Evolutionary conservation across 2,329 filamentous ascomycete genomes (phyloP), one percentile per base, ranked within the genome.

Genomic region (Talaromyces verruculosus): DNA sequence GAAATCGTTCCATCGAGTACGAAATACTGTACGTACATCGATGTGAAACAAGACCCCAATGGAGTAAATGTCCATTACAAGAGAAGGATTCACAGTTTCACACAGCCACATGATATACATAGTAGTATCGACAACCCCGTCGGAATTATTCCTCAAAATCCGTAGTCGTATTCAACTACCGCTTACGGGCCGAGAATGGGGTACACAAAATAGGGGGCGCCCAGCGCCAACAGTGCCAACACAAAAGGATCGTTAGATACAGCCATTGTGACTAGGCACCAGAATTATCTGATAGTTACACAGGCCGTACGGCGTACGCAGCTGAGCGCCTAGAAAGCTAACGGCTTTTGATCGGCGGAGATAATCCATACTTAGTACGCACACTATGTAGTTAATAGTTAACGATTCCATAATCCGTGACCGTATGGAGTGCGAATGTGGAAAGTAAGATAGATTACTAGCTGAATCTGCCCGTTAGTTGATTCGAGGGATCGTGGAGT

Each of bases 391-490:
- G 13, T 15, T 39, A 39, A 3, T 25, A 41, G 13, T 17, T 47
- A 22, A 17, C 47, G 13, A 28, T 51, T 28, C 22, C 47, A 51
- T 28, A 51, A 51, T 51, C 47, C 25, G 47, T 51, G 19, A 28
- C 22, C 13, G 47, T 51, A 51, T 51, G 25, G 5, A 17, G 22
- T 51, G 17, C 47, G 47, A 51, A 28, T 30, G 47, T 30, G 53
- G n/a, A 57, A 57, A 57, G 30, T 35, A n/a, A 33, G 25, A 22
- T 57, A 35, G 51, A 57, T 57, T 37, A 57, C 53, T 37, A 57
- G 53, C 33, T 57, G 53, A 22, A 39, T 22, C 11, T 30, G 5
- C 6, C 1, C 11, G 1, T 11, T 10, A 1, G 3, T 3, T 45
- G 47, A 51, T 28, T 51, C 22, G 45, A 47, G 19, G 17, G 43